Base-by-base conservation (phyloP, 257 asterid species). In the Capsicum chinense region DNA sequence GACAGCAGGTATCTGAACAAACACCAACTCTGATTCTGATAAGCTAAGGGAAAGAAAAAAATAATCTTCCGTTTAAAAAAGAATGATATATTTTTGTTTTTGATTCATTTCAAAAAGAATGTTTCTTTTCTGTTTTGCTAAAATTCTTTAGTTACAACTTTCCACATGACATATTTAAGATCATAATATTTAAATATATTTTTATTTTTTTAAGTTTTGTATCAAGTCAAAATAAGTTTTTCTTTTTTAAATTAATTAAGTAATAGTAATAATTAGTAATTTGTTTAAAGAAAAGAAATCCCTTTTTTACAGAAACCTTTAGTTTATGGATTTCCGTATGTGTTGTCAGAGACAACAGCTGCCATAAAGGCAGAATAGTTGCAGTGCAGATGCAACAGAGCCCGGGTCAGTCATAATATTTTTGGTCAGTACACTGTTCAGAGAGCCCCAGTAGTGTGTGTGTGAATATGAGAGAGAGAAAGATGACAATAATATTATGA, bases 331-430 rank as follows among this genome's bases (percentile, higher is more conserved):
- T 88, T 90, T 90, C 91, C 90, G 93, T 90, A 89, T 87, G 52
- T 12, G 59, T 74, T 88, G 93, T 89, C 95, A 92, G 95, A 90
- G 95, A 88, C 93, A 92, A 83, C 82, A 83, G 93, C 91, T 90
- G 95, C 90, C 91, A 90, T 85, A 88, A 89, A 90, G 87, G 85
- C 90, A 73, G 92, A 85, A 86, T 83, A 86, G 90, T 81, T 86
- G 90, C 92, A 74, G 74, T 85, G 91, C 69, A 60, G 87, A 89
- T 83, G 66, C 52, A 21, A 37, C 79, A 26, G 87, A 92, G 54
- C 80, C 83, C 57, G 44, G 42, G 17, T 76, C 63, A 76, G 47
- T 92, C 98, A 92, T 93, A 89, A 93, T 90, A 86, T 87, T 76
- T 79, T 88, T 26, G n/a, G 87, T 90, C 97, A 92, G 94, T 87